Evolutionary conservation across 2,329 filamentous ascomycete genomes (phyloP).

Genomic region (Aaosphaeria arxii): DNA sequence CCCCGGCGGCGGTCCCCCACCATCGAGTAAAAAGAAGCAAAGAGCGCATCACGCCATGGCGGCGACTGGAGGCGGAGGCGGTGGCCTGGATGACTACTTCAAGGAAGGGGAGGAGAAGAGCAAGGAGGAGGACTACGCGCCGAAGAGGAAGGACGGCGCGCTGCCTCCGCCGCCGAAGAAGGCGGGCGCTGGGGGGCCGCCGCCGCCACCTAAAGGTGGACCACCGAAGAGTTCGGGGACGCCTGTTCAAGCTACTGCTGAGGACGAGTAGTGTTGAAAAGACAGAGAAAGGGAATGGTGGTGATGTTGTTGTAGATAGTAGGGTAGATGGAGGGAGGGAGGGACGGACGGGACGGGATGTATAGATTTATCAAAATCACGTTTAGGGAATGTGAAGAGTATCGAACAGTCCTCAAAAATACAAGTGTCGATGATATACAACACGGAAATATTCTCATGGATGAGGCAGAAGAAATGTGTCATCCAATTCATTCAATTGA

Average conservation of each 20-base stretch:
- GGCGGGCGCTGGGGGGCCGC: slow-evolving; percentile 12
- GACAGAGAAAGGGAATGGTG: slow-evolving; percentile 2
- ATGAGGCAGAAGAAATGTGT: no score
- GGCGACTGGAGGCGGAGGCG: slow-evolving; percentile 22
- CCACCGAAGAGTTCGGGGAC: slow-evolving; percentile 25
- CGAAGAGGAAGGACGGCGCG: slow-evolving; percentile 23
- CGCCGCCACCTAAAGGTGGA: slow-evolving; percentile 32
- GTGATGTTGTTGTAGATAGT: neutral
- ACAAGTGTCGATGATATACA: no score
- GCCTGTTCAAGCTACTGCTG: slow-evolving; percentile 14
- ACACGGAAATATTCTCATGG: no score
- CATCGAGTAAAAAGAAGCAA: slow-evolving; percentile 25
- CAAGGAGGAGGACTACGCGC: slow-evolving; percentile 38
- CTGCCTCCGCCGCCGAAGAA: slow-evolving; percentile 37
- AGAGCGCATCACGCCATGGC: slow-evolving; percentile 30
- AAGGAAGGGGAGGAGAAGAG: slow-evolving; percentile 46
- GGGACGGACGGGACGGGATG: neutral
- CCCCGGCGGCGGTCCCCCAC: neutral
- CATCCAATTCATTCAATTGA: no score
- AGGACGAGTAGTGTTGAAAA: neutral
- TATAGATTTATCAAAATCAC: neutral
- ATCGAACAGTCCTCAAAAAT: neutral
- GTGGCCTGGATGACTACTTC: slow-evolving; percentile 44
- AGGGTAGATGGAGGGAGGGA: slow-evolving; percentile 2
- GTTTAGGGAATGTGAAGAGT: neutral